Percentiles rank a stretch among this genome's conserved stretches.
Conservation (phyloP, 2,329 filamentous ascomycete genomes). For the Cercospora sesami region DNA sequence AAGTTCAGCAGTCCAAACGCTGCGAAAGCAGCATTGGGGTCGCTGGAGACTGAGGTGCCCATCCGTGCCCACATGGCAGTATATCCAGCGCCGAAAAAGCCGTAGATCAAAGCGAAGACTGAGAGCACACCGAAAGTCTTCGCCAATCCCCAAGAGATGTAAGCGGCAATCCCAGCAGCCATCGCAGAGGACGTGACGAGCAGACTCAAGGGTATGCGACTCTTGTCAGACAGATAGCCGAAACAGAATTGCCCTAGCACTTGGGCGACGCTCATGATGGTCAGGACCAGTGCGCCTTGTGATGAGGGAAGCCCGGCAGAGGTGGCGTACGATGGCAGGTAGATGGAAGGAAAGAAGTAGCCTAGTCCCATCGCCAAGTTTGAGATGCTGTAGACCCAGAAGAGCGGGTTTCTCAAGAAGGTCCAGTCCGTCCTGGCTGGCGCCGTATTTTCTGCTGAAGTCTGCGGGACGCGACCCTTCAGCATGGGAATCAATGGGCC, state of each 20-base stretch:
- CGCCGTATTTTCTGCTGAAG: slow-evolving; percentile 17
- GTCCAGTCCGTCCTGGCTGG: slow-evolving; percentile 34
- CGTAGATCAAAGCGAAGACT: slow-evolving; percentile 47
- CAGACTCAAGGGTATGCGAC: slow-evolving; percentile 21
- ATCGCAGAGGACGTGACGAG: slow-evolving; percentile 43
- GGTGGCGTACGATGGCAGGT: slow-evolving; percentile 41
- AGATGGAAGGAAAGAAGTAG: slow-evolving; percentile 45
- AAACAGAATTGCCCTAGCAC: slow-evolving; percentile 42
- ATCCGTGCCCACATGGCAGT: slow-evolving; percentile 37
- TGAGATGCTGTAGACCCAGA: slow-evolving; percentile 39
- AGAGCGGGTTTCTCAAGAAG: slow-evolving; percentile 36
- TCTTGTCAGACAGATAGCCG: slow-evolving; percentile 45
- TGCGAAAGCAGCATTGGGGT: slow-evolving; percentile 27
- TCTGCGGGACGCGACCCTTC: slow-evolving; percentile 38
- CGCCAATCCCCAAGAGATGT: slow-evolving; percentile 52
- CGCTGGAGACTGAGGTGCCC: slow-evolving; percentile 29
- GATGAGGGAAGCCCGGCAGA: slow-evolving; percentile 32
- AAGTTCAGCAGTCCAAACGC: slow-evolving; percentile 33
- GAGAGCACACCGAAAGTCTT: slow-evolving; percentile 40
- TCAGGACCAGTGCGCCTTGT: slow-evolving; percentile 38
- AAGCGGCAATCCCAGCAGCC: slow-evolving; percentile 46
- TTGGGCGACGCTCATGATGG: slow-evolving; percentile 41
- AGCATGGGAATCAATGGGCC: slow-evolving; percentile 39
- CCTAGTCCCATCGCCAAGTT: slow-evolving; percentile 43
- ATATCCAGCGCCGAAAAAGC: slow-evolving; percentile 49